Evolutionary conservation across 306 rosid species (phyloP).

Genomic region (Calophaca sinica): DNA sequence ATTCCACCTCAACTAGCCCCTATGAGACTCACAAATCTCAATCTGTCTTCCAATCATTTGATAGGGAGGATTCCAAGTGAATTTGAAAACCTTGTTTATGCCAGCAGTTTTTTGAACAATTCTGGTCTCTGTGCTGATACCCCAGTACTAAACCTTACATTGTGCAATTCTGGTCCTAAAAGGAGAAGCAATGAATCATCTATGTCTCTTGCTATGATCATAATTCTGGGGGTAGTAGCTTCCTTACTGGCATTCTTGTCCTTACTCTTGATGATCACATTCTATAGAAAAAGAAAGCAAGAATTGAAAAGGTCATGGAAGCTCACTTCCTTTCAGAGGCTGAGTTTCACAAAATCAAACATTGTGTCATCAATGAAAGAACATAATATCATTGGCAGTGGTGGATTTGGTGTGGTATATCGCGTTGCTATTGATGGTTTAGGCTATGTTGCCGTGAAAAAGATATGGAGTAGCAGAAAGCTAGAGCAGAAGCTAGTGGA

Average conservation of each 20-base stretch:
- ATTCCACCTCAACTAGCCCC: slow-evolving; percentile 53
- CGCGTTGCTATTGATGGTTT: slow-evolving; percentile 38
- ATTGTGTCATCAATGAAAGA: slow-evolving; percentile 47
- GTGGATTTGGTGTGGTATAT: slow-evolving; percentile 47
- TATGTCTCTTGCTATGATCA: slow-evolving; percentile 55
- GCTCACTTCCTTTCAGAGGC: slow-evolving; percentile 51
- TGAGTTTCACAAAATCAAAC: slow-evolving; percentile 45
- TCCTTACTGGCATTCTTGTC: slow-evolving; percentile 35
- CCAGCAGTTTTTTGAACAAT: slow-evolving; percentile 70
- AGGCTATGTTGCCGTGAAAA: slow-evolving; percentile 52
- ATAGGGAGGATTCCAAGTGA: slow-evolving; percentile 58
- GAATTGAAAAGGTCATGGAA: slow-evolving; percentile 43
- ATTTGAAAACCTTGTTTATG: slow-evolving; percentile 51
- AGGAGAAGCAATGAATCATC: slow-evolving; percentile 52
- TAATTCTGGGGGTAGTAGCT: slow-evolving; percentile 42
- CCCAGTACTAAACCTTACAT: slow-evolving; percentile 40
- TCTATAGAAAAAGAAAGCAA: slow-evolving; percentile 42
- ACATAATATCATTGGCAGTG: slow-evolving; percentile 48
- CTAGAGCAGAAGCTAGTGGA: slow-evolving; percentile 45
- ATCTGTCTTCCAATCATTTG: slow-evolving; percentile 56
- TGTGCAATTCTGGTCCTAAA: slow-evolving; percentile 49
- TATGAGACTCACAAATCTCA: slow-evolving; percentile 42
- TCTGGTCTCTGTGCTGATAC: slow-evolving; percentile 62
- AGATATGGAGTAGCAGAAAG: slow-evolving; percentile 39
- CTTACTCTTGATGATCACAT: slow-evolving; percentile 22